Conservation (phyloP, 176 grass and related monocot species). For the Sorghum bicolor region DNA sequence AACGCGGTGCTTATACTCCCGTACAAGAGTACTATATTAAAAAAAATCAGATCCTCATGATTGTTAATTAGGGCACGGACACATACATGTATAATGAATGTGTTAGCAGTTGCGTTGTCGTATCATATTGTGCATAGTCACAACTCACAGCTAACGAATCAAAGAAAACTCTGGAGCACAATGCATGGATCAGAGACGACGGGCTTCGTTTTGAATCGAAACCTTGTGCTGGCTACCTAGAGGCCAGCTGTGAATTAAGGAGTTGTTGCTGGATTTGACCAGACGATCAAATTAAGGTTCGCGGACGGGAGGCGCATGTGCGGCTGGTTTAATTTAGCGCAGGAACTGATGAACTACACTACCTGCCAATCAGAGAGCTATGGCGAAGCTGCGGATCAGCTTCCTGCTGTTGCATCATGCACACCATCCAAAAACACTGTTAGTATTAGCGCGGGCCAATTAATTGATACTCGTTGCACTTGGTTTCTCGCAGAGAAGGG, state of each 20-base stretch:
- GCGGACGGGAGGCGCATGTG: slow-evolving; percentile 25
- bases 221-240: neutral
- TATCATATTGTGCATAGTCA: neutral
- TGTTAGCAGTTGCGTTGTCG: neutral
- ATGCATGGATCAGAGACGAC: neutral
- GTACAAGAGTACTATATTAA: too few species aligned
- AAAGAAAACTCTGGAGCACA: too few species aligned
- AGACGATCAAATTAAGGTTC: neutral
- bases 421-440: neutral
- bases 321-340: neutral
- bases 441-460: neutral
- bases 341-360: neutral
- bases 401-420: too few species aligned
- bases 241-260: neutral
- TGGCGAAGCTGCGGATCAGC: neutral
- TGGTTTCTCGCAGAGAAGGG: too few species aligned
- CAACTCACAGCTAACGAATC: neutral
- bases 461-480: neutral
- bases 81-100: neutral
- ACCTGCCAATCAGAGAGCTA: neutral
- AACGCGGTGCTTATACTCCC: neutral
- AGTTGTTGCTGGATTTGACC: neutral
- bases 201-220: neutral
- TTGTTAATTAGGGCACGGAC: neutral
- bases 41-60: neutral